Conservation (phyloP, 2,329 filamentous ascomycete genomes). For the Periconia macrospinosa region DNA sequence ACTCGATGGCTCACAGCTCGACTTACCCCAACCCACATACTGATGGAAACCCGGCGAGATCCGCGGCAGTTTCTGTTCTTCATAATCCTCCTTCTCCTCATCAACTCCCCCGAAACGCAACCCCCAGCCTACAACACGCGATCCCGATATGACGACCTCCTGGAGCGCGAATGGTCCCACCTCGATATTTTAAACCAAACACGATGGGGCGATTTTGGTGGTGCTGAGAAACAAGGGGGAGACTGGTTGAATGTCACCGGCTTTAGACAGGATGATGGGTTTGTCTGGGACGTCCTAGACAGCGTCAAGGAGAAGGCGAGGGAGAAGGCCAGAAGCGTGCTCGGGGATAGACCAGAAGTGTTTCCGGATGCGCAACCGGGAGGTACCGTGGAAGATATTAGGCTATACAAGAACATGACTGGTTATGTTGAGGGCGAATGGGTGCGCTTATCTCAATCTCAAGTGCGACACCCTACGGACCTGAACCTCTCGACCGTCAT, state of each 20-base stretch:
- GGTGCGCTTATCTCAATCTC: constrained; percentile 60
- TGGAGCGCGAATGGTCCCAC: constrained; percentile 55
- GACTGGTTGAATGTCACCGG: constrained; percentile 68
- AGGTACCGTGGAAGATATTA: constrained; percentile 44
- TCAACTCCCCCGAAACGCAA: constrained; percentile 41
- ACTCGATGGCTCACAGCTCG: constrained; percentile 26
- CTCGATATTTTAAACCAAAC: constrained; percentile 47
- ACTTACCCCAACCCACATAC: constrained; percentile 16
- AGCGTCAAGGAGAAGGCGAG: constrained; percentile 67
- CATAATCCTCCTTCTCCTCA: constrained; percentile 41
- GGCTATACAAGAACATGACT: constrained; percentile 77
- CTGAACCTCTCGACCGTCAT: constrained; percentile 59
- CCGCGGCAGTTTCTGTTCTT: constrained; percentile 40
- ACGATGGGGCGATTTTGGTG: constrained; percentile 53
- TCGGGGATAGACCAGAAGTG: constrained; percentile 38
- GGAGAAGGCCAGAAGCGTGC: constrained; percentile 52
- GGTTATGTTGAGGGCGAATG: constrained; percentile 77
- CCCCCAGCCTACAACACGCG: constrained; percentile 35
- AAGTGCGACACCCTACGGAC: constrained; percentile 48
- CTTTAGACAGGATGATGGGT: constrained; percentile 71
- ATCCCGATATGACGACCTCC: constrained; percentile 48
- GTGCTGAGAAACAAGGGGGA: constrained; percentile 50
- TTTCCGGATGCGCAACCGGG: constrained; percentile 21
- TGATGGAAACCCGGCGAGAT: constrained; percentile 43
- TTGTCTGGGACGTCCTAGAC: constrained; percentile 75